Evolutionary conservation across 441 rosid genomes (phyloP).

Genomic region (Flueggea neowawraea): DNA sequence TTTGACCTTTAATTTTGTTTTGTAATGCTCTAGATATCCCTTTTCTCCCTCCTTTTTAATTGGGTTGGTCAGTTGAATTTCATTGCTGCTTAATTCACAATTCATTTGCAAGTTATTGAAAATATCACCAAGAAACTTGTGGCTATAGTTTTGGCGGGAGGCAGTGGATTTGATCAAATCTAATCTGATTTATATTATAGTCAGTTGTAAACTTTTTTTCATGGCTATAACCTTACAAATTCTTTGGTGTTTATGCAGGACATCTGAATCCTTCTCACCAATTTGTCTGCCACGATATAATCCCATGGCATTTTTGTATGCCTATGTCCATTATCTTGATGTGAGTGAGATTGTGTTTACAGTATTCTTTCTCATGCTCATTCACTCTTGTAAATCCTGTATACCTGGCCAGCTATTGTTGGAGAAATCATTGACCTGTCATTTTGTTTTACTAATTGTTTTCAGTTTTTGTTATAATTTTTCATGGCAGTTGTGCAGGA

Average conservation of each 20-base stretch:
- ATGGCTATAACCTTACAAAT: slow-evolving; percentile 13
- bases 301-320: slow-evolving; percentile 90
- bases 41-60: too few relatives aligned
- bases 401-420: slow-evolving; percentile 1
- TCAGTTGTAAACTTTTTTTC: neutral
- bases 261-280: slow-evolving; percentile 96
- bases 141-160: too few relatives aligned
- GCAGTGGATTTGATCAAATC: too few relatives aligned
- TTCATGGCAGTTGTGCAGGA: slow-evolving; percentile 7
- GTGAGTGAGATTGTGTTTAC: slow-evolving; percentile 52
- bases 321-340: slow-evolving; percentile 92
- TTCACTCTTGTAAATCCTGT: neutral
- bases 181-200: too few relatives aligned
- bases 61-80: too few relatives aligned
- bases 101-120: too few relatives aligned
- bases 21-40: too few relatives aligned
- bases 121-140: too few relatives aligned
- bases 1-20: too few relatives aligned
- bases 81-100: too few relatives aligned
- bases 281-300: slow-evolving; percentile 98
- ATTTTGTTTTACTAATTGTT: neutral
- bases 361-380: slow-evolving; percentile 4
- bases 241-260: slow-evolving; percentile 51
- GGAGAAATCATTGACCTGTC: neutral
- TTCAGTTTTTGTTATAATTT: slow-evolving; percentile 4